These are phyloP conservation scores for Hypoxylon sp. DNA, from an alignment of 2,329 filamentous ascomycete genomes.

Conservation along the genomic window DNA sequence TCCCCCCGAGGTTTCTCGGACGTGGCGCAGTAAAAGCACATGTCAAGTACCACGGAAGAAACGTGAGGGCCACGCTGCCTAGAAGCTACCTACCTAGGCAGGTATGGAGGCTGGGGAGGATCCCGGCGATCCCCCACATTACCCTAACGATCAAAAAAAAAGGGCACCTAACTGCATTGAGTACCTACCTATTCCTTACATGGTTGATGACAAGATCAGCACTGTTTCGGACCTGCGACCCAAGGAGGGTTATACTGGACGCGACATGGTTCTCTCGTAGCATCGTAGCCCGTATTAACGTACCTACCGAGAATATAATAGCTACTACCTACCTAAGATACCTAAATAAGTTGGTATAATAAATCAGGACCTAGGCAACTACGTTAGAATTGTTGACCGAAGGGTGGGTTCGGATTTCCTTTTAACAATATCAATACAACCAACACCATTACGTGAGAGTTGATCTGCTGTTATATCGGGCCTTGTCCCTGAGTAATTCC, in stretches of 20 bases:
- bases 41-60: constrained; percentile 26
- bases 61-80: constrained; percentile 28
- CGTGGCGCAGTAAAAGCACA: constrained; percentile 36
- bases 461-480: constrained; percentile 23
- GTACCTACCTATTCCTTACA: constrained; percentile 32
- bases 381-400: constrained; percentile 16
- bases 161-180: constrained; percentile 12
- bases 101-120: constrained; percentile 3
- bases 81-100: neutral
- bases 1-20: neutral
- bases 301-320: constrained; percentile 4
- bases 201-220: constrained; percentile 25
- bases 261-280: constrained; percentile 6
- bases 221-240: constrained; percentile 23
- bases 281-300: constrained; percentile 3
- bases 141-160: constrained; percentile 11
- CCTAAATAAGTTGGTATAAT: constrained; percentile 8
- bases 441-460: constrained; percentile 14
- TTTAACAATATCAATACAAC: constrained; percentile 4
- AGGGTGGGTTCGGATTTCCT: constrained; percentile 16
- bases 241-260: constrained; percentile 7
- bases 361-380: neutral
- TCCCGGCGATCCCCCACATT: constrained; percentile 36
- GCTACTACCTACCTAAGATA: no score
- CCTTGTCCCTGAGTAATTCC: constrained; percentile 17